Evolutionary conservation across 1,139 yeast genomes (phyloP).

Genomic region (Kodamaea fungicola): DNA sequence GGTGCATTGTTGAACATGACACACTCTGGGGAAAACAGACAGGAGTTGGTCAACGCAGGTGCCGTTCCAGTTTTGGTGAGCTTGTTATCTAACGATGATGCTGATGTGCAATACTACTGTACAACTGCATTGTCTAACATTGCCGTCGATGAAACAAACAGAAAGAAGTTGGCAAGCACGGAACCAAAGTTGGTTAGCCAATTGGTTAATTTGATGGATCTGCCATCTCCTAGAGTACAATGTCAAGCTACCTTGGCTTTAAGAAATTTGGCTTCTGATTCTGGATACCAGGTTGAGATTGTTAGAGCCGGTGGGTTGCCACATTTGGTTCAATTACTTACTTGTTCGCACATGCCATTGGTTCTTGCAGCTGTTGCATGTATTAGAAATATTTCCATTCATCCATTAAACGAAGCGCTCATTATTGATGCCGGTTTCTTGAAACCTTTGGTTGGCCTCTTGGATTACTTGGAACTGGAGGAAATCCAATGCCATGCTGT

Average conservation of each 20-base stretch:
- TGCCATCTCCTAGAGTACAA: conserved; percentile 89
- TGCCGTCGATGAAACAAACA: conserved; percentile 91
- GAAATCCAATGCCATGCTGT: conserved; percentile 98
- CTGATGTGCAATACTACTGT: conserved; percentile 97
- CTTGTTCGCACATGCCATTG: conserved; percentile 87
- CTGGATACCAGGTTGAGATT: conserved; percentile 87
- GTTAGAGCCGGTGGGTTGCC: conserved; percentile 96
- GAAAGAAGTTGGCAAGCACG: conserved; percentile 83
- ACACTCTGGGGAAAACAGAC: conserved; percentile 94
- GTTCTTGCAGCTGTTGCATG: conserved; percentile 97
- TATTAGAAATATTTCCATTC: conserved; percentile 92
- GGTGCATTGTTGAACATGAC: conserved; percentile 98
- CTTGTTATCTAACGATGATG: conserved; percentile 80
- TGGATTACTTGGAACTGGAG: conserved; percentile 84
- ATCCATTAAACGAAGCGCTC: conserved; percentile 91
- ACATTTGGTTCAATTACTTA: conserved; percentile 80
- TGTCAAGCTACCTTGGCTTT: conserved; percentile 97
- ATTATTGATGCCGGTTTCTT: conserved; percentile 95
- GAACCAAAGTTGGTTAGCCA: conserved; percentile 93
- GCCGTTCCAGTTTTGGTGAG: conserved; percentile 96
- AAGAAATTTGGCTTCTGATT: conserved; percentile 93
- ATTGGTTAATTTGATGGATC: conserved; percentile 87
- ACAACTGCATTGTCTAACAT: conserved; percentile 95
- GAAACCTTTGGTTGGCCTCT: conserved; percentile 79
- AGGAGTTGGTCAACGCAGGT: conserved; percentile 94